These are phyloP conservation scores for Podaxis mareebaensis DNA, from an alignment of 768 basidiomycete genomes.

Conservation along the genomic window DNA sequence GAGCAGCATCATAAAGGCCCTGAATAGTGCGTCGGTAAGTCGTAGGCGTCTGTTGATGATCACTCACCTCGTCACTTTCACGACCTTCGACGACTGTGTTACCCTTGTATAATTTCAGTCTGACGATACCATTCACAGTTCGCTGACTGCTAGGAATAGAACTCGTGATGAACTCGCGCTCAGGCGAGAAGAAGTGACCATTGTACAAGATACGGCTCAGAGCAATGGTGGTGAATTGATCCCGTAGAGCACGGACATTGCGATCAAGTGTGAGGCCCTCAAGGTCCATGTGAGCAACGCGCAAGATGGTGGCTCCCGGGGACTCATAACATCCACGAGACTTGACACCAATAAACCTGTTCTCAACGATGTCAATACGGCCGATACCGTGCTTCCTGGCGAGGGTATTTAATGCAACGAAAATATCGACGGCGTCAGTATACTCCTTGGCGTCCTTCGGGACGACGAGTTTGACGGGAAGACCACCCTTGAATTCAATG, in stretches of 20 bases:
- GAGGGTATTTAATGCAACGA: constrained; percentile 86
- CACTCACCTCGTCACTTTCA: constrained; percentile 75
- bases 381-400: constrained; percentile 96
- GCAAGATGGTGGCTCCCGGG: constrained; percentile 94
- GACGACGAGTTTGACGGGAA: constrained; percentile 81
- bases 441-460: constrained; percentile 55
- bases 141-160: constrained; percentile 92
- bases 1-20: constrained; percentile 93
- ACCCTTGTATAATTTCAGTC: constrained; percentile 93
- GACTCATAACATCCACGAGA: constrained; percentile 99
- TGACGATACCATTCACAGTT: constrained; percentile 93
- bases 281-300: constrained; percentile 92
- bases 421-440: constrained; percentile 95
- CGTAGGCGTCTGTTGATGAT: neutral
- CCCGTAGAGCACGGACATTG: constrained; percentile 91
- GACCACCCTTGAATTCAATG: constrained; percentile 85
- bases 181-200: constrained; percentile 99
- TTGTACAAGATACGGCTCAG: constrained; percentile 94
- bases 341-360: constrained; percentile 99
- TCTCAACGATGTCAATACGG: constrained; percentile 98
- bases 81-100: constrained; percentile 95
- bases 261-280: constrained; percentile 98
- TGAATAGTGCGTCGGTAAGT: constrained; percentile 25
- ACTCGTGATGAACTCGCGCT: constrained; percentile 91
- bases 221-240: constrained; percentile 92